phyloP scores from a whole-genome alignment of 2,329 filamentous ascomycete species.

The Microdochium bolleyi region DNA sequence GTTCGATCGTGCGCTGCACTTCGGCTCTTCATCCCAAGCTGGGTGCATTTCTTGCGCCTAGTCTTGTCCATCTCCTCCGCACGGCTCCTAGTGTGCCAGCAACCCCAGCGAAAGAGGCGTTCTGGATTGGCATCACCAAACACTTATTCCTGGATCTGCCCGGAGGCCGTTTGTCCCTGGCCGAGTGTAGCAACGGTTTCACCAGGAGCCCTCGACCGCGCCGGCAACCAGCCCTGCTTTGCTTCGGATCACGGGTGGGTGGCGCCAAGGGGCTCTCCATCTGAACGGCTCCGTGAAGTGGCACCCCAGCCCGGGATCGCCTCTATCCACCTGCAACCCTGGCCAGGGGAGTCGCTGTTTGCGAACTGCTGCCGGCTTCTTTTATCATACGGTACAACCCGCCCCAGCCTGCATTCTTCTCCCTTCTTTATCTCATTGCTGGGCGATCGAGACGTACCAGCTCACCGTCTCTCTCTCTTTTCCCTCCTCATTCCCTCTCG shows the following conservation, averaged over 20 bases:
- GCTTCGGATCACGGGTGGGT: too few species aligned
- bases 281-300: neutral
- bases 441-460: slow-evolving; percentile 37
- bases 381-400: slow-evolving; percentile 31
- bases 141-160: too few species aligned
- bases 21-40: too few species aligned
- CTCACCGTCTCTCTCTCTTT: slow-evolving; percentile 28
- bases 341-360: slow-evolving; percentile 2
- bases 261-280: neutral
- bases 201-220: neutral
- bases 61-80: too few species aligned
- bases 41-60: too few species aligned
- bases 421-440: slow-evolving; percentile 20
- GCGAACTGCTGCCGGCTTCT: slow-evolving; percentile 9
- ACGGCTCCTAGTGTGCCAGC: too few species aligned
- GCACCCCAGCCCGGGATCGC: neutral
- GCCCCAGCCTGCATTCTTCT: slow-evolving; percentile 20
- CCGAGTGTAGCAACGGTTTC: neutral
- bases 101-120: too few species aligned
- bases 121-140: too few species aligned
- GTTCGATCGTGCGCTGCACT: too few species aligned
- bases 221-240: neutral
- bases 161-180: neutral
- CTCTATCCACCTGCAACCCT: slow-evolving; percentile 2
- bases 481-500: slow-evolving; percentile 29